Conservation (phyloP, 495 filamentous ascomycete genomes). For the Melanomma pulvis-pyrius region DNA sequence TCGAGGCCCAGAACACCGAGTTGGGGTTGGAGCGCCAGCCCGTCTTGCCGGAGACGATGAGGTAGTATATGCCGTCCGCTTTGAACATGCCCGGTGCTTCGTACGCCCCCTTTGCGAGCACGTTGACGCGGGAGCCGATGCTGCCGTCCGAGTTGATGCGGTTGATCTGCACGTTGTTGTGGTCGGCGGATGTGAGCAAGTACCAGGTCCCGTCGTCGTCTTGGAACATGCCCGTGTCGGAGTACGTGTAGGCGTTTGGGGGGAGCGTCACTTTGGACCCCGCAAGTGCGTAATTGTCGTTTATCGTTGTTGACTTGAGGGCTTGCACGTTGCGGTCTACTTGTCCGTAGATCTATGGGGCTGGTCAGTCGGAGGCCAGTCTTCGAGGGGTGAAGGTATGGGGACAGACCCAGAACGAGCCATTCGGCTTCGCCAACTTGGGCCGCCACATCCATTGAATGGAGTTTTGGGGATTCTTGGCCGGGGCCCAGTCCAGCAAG, state of each 20-base stretch:
- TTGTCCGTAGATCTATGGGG: conserved; percentile 48
- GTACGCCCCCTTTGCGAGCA: conserved; percentile 45
- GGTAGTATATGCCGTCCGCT: conserved; percentile 48
- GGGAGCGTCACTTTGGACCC: conserved; percentile 49
- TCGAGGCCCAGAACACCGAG: conserved; percentile 44
- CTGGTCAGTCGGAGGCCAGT: background rate
- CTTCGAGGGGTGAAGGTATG: background rate
- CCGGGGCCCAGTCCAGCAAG: conserved; percentile 50
- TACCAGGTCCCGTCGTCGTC: conserved; percentile 51
- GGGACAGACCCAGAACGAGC: conserved; percentile 42
- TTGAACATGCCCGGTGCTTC: conserved; percentile 52
- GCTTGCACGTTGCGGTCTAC: conserved; percentile 51
- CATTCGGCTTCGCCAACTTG: conserved; percentile 53
- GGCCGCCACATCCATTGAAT: conserved; percentile 46
- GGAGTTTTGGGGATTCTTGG: conserved; percentile 22
- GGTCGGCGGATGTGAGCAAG: conserved; percentile 51
- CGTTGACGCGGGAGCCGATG: conserved; percentile 26
- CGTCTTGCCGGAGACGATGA: conserved; percentile 52
- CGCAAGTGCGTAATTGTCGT: conserved; percentile 44
- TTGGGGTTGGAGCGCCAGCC: conserved; percentile 50
- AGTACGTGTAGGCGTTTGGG: conserved; percentile 49
- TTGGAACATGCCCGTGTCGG: conserved; percentile 53
- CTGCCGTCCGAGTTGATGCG: conserved; percentile 49
- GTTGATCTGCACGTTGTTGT: conserved; percentile 54
- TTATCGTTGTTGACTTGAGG: conserved; percentile 43